Percentiles rank a stretch among this genome's conserved stretches.
Evolutionary conservation across 2,329 filamentous ascomycete genomes (phyloP).

Genomic region (Emergomyces africanus): DNA sequence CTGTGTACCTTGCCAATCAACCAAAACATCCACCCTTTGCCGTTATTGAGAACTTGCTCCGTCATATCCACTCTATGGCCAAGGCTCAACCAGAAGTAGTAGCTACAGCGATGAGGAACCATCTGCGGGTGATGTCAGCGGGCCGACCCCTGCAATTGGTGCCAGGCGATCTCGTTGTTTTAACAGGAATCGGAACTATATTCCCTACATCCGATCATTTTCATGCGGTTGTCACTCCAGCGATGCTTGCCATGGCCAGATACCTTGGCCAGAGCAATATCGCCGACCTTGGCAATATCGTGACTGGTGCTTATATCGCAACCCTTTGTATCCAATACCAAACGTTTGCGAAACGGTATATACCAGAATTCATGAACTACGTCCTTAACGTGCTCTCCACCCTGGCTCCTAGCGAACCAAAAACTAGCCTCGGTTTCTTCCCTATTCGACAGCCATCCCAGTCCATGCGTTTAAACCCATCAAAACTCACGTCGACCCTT

Average conservation of each 20-base stretch:
- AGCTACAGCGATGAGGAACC: constrained; percentile 61
- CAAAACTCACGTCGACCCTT: constrained; percentile 16
- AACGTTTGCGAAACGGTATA: constrained; percentile 66
- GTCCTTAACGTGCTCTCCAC: constrained; percentile 58
- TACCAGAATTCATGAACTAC: constrained; percentile 81
- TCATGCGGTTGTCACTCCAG: constrained; percentile 85
- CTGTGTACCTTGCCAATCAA: constrained; percentile 45
- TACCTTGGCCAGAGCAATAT: constrained; percentile 71
- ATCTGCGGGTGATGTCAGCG: constrained; percentile 46
- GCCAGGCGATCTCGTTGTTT: constrained; percentile 64
- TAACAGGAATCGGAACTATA: constrained; percentile 70
- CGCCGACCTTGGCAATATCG: constrained; percentile 51
- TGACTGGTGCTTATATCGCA: constrained; percentile 64
- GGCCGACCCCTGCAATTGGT: constrained; percentile 39
- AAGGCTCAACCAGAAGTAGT: constrained; percentile 74
- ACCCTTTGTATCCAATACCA: constrained; percentile 76
- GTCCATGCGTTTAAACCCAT: constrained; percentile 37
- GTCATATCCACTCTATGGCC: constrained; percentile 85
- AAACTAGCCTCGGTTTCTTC: constrained; percentile 42
- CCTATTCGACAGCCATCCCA: constrained; percentile 46
- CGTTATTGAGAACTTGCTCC: constrained; percentile 64
- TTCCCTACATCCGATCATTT: constrained; percentile 97
- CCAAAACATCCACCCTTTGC: constrained; percentile 45
- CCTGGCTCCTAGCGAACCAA: constrained; percentile 45
- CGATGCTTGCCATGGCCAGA: constrained; percentile 69